These are phyloP conservation scores for Pseudogymnoascus sp. DNA, from an alignment of 2,329 filamentous ascomycete species.

Conservation along the genomic window DNA sequence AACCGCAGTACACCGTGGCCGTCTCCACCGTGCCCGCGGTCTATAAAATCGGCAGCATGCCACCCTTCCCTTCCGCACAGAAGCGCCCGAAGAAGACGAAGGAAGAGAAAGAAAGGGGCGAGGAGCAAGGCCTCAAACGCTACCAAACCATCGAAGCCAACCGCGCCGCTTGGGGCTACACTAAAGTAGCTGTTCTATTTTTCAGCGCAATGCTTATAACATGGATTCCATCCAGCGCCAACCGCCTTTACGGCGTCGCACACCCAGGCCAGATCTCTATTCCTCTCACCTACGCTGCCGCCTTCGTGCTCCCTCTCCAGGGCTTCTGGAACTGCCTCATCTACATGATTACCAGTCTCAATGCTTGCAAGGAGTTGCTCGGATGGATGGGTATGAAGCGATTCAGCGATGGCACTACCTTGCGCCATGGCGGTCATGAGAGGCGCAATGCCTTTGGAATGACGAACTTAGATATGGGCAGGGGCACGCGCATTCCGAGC, in stretches of 20 bases:
- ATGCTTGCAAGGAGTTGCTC: constrained; percentile 47
- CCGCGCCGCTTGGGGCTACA: constrained; percentile 60
- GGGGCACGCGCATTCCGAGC: background rate
- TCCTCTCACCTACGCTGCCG: constrained; percentile 60
- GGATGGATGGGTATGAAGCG: background rate
- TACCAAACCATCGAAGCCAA: constrained; percentile 32
- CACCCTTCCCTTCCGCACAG: background rate
- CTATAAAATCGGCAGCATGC: constrained; percentile 9
- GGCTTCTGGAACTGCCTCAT: constrained; percentile 81
- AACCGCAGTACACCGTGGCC: constrained; percentile 9
- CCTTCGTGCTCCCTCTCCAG: constrained; percentile 70
- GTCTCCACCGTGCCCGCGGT: background rate
- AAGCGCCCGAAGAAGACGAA: constrained; percentile 3
- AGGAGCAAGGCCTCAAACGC: background rate
- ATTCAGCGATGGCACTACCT: background rate
- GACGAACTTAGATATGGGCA: constrained; percentile 1
- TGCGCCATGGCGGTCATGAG: background rate
- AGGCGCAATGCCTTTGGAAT: background rate
- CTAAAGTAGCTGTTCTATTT: constrained; percentile 63
- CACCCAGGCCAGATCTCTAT: constrained; percentile 45
- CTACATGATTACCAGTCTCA: constrained; percentile 63
- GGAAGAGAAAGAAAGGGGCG: background rate
- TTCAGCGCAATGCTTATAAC: constrained; percentile 64
- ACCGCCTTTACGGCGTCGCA: constrained; percentile 64
- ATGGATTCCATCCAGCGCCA: constrained; percentile 71